Base-by-base conservation (phyloP, 345 rosid genomes). In the Geranium brycei region DNA sequence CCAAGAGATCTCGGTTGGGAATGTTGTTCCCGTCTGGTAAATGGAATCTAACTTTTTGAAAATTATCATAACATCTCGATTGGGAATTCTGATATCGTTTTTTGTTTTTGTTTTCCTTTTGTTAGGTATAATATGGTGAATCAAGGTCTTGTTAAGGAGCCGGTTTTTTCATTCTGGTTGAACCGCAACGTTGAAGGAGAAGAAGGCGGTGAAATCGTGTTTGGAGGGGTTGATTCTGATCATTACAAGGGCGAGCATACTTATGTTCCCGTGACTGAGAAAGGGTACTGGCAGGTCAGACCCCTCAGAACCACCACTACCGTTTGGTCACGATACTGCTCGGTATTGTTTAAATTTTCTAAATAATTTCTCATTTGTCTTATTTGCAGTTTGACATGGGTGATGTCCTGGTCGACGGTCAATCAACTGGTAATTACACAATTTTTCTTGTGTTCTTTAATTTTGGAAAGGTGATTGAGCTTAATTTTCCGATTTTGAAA, bases 211-310 rank as follows among this genome's bases (percentile, higher is more conserved):
- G 88, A 92, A 74, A 74, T 92, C 77, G 91, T 92, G 41, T 87
- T 92, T 67, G 98, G 97, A 12, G 98, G 97, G 51, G 69, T 83
- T 23, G 97, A 87, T 70, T 71, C 91, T 31, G 80, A 80, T 57
- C 98, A 87, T 66, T 86, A 69, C 66, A 83, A 73, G 81, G 98
- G 95, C 51, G 79, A 87, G 70, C 98, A 92, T 73, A 89, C 93
- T 30, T 83, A 78, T 76, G 98, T 89, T 47, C 97, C 97, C 0
- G 97, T 92, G 61, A 83, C 97, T 19, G 83, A 60, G 70, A 86
- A 87, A 75, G 98, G 98, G 66, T 93, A 90, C 64, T 93, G 99
- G 99, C 99, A 85, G 95, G 89, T 86, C 62, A 35, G 61, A 17
- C 12, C 53, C 63, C 4, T 58, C 56, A 13, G 31, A 38, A 12